Evolutionary conservation across 108 stramenopile species (phyloP).

Genomic region (Cyclotella kingstonii): DNA sequence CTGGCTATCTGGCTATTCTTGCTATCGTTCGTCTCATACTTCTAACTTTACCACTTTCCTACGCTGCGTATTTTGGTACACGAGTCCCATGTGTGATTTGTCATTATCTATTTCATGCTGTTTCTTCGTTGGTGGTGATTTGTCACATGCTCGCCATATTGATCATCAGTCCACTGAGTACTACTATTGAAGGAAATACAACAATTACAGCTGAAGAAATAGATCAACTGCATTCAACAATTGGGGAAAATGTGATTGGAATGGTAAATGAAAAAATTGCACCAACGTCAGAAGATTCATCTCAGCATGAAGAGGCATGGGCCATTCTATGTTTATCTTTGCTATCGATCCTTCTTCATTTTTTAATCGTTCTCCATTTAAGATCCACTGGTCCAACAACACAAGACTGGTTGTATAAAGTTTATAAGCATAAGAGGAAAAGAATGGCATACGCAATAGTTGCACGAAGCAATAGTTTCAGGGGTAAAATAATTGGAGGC

Average conservation of each 20-base stretch:
- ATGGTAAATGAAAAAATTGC: conserved; percentile 3
- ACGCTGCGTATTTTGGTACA: conserved; percentile 75
- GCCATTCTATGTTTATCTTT: conserved; percentile 53
- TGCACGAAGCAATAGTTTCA: conserved; percentile 14
- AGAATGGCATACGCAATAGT: conserved; percentile 45
- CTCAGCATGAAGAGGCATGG: conserved; percentile 41
- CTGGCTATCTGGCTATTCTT: conserved; percentile 51
- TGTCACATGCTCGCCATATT: conserved; percentile 59
- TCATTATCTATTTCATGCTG: conserved; percentile 59
- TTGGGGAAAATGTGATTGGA: conserved; percentile 6
- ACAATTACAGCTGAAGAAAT: conserved; percentile 1
- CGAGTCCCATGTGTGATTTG: conserved; percentile 53
- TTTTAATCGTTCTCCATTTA: conserved; percentile 74
- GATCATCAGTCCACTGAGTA: conserved; percentile 54
- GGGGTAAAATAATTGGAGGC: conserved; percentile 7
- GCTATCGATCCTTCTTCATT: conserved; percentile 57
- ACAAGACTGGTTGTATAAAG: conserved; percentile 36
- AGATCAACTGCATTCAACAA: background rate
- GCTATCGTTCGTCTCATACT: conserved; percentile 57
- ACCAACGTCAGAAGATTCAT: background rate
- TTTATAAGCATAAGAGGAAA: conserved; percentile 28
- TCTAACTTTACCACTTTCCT: conserved; percentile 65
- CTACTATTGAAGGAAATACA: conserved; percentile 11
- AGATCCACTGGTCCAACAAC: conserved; percentile 68
- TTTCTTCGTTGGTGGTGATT: conserved; percentile 47